Percentiles rank a stretch among this genome's conserved stretches.
Conservation (phyloP, 805 yeast genomes). For the Myxozyma melibiosi region DNA sequence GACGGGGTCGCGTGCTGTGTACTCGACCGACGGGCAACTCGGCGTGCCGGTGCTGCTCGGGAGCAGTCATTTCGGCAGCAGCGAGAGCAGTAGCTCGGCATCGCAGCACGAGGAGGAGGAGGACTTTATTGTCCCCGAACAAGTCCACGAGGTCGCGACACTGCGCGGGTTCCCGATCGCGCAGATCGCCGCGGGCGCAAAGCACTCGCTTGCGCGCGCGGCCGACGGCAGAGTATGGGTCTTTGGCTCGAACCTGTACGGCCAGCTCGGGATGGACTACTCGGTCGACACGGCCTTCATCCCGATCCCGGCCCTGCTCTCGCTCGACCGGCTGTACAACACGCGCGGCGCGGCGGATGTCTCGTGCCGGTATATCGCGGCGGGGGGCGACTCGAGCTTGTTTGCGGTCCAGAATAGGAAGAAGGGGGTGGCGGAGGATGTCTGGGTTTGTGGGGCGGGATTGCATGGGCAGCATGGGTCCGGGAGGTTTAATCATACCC, state of each 20-base stretch:
- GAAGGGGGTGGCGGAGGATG: constrained; percentile 37
- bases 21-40: constrained; percentile 72
- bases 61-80: no score
- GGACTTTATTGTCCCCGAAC: constrained; percentile 15
- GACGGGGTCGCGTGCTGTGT: constrained; percentile 50
- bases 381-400: constrained; percentile 69
- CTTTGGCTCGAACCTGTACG: constrained; percentile 82
- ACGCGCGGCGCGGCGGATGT: constrained; percentile 49
- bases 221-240: constrained; percentile 69
- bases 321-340: constrained; percentile 48
- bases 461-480: constrained; percentile 83
- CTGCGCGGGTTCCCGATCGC: constrained; percentile 56
- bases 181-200: constrained; percentile 70
- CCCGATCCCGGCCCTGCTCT: constrained; percentile 66
- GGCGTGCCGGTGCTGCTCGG: constrained; percentile 56
- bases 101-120: constrained; percentile 2
- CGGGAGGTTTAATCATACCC: constrained; percentile 74
- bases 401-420: constrained; percentile 42
- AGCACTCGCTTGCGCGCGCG: constrained; percentile 74
- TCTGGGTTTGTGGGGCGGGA: constrained; percentile 80
- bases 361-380: constrained; percentile 54
- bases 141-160: constrained; percentile 57
- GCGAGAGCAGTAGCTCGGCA: no score
- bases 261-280: constrained; percentile 79
- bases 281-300: constrained; percentile 65